These are phyloP conservation scores for Talaromyces amestolkiae DNA, from an alignment of 2,329 filamentous ascomycete genomes.

Conservation along the genomic window DNA sequence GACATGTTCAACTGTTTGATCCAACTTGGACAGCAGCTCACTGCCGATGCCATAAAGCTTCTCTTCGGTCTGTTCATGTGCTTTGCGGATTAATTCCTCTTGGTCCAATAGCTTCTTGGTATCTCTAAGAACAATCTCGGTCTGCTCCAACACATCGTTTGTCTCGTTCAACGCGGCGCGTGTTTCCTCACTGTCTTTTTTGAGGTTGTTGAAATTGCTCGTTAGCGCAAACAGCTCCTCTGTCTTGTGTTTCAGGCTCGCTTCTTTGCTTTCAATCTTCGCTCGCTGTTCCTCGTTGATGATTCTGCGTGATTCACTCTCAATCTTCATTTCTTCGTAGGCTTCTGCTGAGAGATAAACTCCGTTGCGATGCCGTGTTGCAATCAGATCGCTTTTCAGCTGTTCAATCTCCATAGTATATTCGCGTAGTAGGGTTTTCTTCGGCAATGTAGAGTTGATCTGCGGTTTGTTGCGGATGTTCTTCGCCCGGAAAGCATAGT, in stretches of 20 bases:
- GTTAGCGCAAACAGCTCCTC: conserved; percentile 87
- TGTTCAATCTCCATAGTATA: conserved; percentile 93
- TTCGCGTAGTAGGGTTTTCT: conserved; percentile 86
- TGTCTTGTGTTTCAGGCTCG: conserved; percentile 85
- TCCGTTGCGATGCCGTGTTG: conserved; percentile 87
- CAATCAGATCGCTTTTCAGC: conserved; percentile 88
- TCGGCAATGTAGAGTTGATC: conserved; percentile 85
- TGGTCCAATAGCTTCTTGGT: conserved; percentile 75
- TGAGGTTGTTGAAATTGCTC: conserved; percentile 80
- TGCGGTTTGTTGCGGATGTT: conserved; percentile 99
- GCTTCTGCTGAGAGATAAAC: conserved; percentile 87
- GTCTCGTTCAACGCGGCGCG: conserved; percentile 72
- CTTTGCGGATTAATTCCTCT: conserved; percentile 74
- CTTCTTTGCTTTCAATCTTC: conserved; percentile 88
- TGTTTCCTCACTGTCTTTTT: conserved; percentile 83
- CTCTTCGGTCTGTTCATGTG: conserved; percentile 80
- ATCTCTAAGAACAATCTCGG: conserved; percentile 75
- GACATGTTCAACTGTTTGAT: conserved; percentile 75
- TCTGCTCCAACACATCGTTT: conserved; percentile 78
- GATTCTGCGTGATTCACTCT: conserved; percentile 89
- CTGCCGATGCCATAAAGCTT: conserved; percentile 71
- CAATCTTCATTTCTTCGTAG: conserved; percentile 85
- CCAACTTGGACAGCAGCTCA: conserved; percentile 73
- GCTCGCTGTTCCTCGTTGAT: conserved; percentile 88
- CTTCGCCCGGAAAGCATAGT: conserved; percentile 97